A percentile compares a stretch with the other conserved stretches of the same genome.
Evolutionary conservation across 176 grass and related monocot genomes (phyloP).

Genomic region (Phoenix roebelenii): DNA sequence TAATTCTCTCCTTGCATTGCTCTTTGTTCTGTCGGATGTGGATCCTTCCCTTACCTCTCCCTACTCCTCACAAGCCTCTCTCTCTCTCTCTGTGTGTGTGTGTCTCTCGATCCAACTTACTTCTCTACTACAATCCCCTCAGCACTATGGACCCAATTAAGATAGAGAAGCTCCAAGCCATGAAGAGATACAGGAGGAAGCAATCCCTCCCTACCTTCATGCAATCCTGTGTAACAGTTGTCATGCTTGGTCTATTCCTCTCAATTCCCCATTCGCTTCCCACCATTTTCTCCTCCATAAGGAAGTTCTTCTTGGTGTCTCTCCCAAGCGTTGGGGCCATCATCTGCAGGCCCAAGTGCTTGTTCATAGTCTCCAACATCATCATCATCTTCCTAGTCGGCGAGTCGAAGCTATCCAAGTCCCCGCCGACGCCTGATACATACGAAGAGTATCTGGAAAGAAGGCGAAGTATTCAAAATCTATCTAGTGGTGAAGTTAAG

Average conservation of each 20-base stretch:
- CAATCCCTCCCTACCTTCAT: not conserved
- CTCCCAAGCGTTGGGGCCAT: not conserved
- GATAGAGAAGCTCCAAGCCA: too few relatives aligned
- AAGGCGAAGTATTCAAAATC: not conserved
- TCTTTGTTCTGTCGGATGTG: too few relatives aligned
- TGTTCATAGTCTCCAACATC: conserved; percentile 6
- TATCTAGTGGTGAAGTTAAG: not conserved
- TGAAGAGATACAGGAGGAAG: too few relatives aligned
- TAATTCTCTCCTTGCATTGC: too few relatives aligned
- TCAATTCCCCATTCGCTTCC: not conserved
- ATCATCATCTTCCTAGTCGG: conserved; percentile 7
- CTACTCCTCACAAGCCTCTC: too few relatives aligned
- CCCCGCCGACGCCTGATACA: not conserved
- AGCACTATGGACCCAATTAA: too few relatives aligned
- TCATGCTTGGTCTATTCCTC: not conserved
- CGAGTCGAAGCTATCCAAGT: not conserved
- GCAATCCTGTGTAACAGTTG: not conserved
- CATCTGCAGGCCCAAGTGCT: not conserved
- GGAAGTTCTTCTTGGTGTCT: conserved; percentile 28
- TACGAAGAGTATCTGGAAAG: not conserved
- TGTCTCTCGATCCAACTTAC: too few relatives aligned
- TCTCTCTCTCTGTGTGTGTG: too few relatives aligned
- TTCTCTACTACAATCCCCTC: too few relatives aligned
- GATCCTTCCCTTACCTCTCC: too few relatives aligned
- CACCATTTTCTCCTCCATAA: conserved; percentile 15